A percentile compares a stretch with the other conserved stretches of the same genome.
phyloP scores from a whole-genome alignment of 495 filamentous ascomycete species.

The Penicillium goetzii region DNA sequence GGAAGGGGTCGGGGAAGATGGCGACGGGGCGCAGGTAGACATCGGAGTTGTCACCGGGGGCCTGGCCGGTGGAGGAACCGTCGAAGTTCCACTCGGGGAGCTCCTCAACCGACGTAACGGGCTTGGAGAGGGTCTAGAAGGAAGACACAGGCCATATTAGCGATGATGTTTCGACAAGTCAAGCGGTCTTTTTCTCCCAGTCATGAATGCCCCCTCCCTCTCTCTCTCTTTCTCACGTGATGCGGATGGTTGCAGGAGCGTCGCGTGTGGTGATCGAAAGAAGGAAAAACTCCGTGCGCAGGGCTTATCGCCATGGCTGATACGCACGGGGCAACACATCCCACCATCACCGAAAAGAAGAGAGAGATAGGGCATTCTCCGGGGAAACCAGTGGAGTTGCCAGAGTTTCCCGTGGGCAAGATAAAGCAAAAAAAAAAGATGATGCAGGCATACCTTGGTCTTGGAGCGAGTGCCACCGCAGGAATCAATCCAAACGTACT shows the following conservation, averaged over 20 bases:
- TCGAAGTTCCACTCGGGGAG: conserved; percentile 99
- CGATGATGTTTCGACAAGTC: not conserved
- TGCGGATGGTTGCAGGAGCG: conserved; percentile 36
- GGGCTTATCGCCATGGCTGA: conserved; percentile 34
- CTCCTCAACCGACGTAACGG: conserved; percentile 67
- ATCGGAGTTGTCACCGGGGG: conserved; percentile 95
- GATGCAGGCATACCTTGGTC: conserved; percentile 72
- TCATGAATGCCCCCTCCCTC: not conserved
- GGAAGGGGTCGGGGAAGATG: conserved; percentile 93
- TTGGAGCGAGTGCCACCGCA: conserved; percentile 80
- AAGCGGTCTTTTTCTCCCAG: not conserved
- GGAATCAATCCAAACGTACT: conserved; percentile 98
- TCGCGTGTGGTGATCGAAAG: conserved; percentile 19
- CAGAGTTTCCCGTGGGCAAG: not conserved
- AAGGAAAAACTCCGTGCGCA: conserved; percentile 30
- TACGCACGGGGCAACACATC: conserved; percentile 23
- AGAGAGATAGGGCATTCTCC: not conserved
- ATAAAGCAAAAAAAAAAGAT: conserved; percentile 14
- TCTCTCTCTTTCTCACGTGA: conserved; percentile 38
- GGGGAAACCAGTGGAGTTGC: not conserved
- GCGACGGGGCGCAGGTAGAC: conserved; percentile 94
- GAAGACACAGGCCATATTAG: conserved; percentile 13
- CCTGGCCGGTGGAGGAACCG: conserved; percentile 92
- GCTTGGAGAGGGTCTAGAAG: conserved; percentile 73
- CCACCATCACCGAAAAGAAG: not conserved